A percentile compares a stretch with the other conserved stretches of the same genome.
phyloP scores from a whole-genome alignment of 768 basidiomycete species.

The Leccinum subtestaceum region DNA sequence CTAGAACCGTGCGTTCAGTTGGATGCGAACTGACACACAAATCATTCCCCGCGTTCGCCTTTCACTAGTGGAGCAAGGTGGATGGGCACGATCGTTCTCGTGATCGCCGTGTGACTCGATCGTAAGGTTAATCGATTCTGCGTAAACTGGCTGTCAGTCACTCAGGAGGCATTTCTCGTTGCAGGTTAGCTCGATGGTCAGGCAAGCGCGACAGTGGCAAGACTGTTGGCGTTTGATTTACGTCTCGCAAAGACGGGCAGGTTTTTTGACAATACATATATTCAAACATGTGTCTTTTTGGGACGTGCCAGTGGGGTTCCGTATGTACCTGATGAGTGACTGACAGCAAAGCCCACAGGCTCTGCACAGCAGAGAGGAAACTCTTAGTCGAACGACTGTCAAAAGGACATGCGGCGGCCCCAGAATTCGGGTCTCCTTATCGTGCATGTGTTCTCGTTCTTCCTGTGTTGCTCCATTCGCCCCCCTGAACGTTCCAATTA shows the following conservation, averaged over 20 bases:
- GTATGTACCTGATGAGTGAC: constrained; percentile 5
- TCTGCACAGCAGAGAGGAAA: neutral
- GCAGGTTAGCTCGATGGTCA: neutral
- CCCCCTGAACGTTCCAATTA: constrained; percentile 26
- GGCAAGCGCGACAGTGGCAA: constrained; percentile 1
- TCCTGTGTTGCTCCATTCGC: constrained; percentile 6
- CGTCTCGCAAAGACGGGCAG: constrained; percentile 17
- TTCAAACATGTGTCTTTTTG: constrained; percentile 6
- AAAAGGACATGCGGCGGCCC: constrained; percentile 25
- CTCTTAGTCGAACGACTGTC: constrained; percentile 1
- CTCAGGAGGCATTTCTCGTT: constrained; percentile 1
- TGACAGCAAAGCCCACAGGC: neutral
- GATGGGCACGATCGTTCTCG: neutral
- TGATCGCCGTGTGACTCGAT: constrained; percentile 10
- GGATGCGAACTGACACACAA: neutral
- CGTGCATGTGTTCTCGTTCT: constrained; percentile 1
- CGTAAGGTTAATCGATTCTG: neutral
- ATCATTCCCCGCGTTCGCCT: neutral
- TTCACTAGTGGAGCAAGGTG: neutral
- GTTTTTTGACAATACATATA: constrained; percentile 6
- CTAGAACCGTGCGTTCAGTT: neutral
- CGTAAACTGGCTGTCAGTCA: constrained; percentile 11
- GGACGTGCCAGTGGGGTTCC: neutral
- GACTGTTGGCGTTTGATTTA: constrained; percentile 17
- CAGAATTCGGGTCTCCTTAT: constrained; percentile 14